phyloP scores from a whole-genome alignment of 2,329 filamentous ascomycete genomes.

The Monilinia fructicola region DNA sequence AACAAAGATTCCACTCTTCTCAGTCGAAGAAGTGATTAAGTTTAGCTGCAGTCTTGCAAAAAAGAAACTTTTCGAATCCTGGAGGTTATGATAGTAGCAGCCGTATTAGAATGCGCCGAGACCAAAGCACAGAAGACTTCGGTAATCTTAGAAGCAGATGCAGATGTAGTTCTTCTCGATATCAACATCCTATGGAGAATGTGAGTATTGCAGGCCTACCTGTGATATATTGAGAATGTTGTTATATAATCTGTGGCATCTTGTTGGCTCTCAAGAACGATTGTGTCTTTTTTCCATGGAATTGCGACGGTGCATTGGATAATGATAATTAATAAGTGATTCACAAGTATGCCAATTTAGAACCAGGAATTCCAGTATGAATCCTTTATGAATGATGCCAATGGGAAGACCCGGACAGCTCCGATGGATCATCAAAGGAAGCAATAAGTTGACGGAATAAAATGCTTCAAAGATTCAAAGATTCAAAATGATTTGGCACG shows the following conservation, averaged over 20 bases:
- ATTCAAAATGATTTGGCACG: not conserved
- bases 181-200: not conserved
- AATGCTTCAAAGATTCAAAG: no score
- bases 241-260: not conserved
- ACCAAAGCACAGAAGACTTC: not conserved
- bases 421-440: no score
- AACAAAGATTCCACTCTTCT: not conserved
- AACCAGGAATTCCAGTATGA: not conserved
- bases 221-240: not conserved
- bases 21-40: not conserved
- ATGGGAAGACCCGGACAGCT: no score
- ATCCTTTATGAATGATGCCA: no score
- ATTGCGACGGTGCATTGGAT: no score
- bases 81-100: not conserved
- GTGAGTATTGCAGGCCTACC: not conserved
- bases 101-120: not conserved
- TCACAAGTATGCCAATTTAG: not conserved
- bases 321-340: not conserved
- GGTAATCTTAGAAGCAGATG: not conserved
- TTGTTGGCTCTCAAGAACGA: constrained; percentile 1
- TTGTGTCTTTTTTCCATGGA: not conserved
- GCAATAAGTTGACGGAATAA: not conserved
- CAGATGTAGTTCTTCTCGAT: not conserved
- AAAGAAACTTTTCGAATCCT: not conserved
- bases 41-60: not conserved